phyloP scores from a whole-genome alignment of 768 basidiomycete genomes.

The Lentinula aciculospora region DNA sequence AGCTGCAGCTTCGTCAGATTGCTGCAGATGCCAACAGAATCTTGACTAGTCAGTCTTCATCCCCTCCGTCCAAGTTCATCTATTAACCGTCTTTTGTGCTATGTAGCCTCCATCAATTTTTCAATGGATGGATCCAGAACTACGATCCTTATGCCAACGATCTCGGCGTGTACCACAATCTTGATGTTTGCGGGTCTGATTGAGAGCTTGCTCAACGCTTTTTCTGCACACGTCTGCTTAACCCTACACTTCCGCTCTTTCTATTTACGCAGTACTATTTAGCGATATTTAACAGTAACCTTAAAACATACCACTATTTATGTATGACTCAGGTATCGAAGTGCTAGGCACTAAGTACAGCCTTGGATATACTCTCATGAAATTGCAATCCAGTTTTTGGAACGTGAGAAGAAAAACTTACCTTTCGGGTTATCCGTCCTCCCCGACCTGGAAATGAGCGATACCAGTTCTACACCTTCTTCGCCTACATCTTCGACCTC shows the following conservation, averaged over 20 bases:
- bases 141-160: constrained; percentile 40
- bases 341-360: no score
- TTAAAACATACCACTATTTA: background rate
- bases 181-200: constrained; percentile 30
- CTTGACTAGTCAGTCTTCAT: constrained; percentile 66
- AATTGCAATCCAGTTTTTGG: no score
- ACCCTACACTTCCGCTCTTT: background rate
- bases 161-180: constrained; percentile 64
- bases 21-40: constrained; percentile 78
- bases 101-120: constrained; percentile 55
- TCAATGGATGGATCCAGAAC: constrained; percentile 71
- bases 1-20: constrained; percentile 43
- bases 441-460: constrained; percentile 1
- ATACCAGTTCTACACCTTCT: constrained; percentile 23
- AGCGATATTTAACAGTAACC: background rate
- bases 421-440: background rate
- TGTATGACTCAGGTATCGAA: background rate
- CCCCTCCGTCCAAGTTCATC: background rate
- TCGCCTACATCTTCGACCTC: constrained; percentile 38
- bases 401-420: background rate
- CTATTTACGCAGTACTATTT: background rate
- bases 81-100: constrained; percentile 2
- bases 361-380: no score
- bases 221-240: background rate
- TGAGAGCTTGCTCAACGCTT: background rate